phyloP scores from a whole-genome alignment of 441 rosid genomes.

The Adansonia gregorii region DNA sequence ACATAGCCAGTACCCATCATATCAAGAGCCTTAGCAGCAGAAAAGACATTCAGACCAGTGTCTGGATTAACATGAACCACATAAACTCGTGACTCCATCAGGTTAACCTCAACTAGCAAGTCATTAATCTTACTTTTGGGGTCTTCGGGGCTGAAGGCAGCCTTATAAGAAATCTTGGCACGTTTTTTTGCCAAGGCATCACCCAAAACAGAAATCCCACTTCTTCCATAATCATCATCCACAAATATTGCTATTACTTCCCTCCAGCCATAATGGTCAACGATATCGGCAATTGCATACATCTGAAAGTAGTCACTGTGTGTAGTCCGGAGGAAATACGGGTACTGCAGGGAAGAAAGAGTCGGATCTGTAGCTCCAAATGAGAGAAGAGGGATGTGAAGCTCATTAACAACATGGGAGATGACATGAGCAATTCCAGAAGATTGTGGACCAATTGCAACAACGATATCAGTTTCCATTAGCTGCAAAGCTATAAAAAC shows the following conservation, averaged over 20 bases:
- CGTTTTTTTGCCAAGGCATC: conserved; percentile 80
- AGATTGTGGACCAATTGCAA: conserved; percentile 91
- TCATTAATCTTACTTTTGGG: conserved; percentile 46
- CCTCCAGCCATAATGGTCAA: conserved; percentile 66
- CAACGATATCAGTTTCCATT: conserved; percentile 68
- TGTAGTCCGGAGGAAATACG: conserved; percentile 80
- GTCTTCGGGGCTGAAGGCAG: conserved; percentile 67
- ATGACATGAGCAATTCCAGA: conserved; percentile 86
- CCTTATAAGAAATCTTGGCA: conserved; percentile 74
- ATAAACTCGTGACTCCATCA: conserved; percentile 84
- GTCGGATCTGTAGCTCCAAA: conserved; percentile 90
- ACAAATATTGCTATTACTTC: conserved; percentile 79
- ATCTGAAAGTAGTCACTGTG: conserved; percentile 81
- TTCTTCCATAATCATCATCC: conserved; percentile 92
- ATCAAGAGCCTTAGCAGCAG: conserved; percentile 65
- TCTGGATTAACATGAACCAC: conserved; percentile 90
- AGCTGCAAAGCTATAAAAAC: conserved; percentile 82
- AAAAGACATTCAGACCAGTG: conserved; percentile 69
- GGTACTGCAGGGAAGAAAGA: conserved; percentile 79
- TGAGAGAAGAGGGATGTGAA: conserved; percentile 80
- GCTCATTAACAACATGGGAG: conserved; percentile 83
- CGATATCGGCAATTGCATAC: conserved; percentile 79
- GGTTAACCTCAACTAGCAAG: conserved; percentile 60
- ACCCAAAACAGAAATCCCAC: conserved; percentile 71
- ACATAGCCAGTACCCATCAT: conserved; percentile 80